A percentile compares a stretch with the other conserved stretches of the same genome.
Conservation (phyloP, 148 eudicot species). For the Salicornia ramosissima region DNA sequence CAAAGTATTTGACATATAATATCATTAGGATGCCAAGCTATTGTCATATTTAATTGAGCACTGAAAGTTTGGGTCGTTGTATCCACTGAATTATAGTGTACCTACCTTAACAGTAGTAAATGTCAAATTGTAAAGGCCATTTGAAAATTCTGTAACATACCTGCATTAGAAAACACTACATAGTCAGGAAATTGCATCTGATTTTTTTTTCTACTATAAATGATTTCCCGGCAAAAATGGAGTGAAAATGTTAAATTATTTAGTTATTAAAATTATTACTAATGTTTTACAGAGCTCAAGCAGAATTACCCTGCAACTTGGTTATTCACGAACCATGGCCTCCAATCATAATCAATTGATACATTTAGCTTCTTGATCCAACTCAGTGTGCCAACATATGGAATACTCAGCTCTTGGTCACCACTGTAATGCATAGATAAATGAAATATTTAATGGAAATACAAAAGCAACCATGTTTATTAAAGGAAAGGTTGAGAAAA, state of each 20-base stretch:
- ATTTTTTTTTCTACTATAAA: neutral
- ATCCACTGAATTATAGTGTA: neutral
- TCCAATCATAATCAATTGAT: neutral
- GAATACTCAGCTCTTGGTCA: neutral
- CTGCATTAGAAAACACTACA: neutral
- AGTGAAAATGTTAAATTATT: no score
- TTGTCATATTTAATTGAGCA: no score
- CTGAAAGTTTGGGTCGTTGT: no score
- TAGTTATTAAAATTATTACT: no score
- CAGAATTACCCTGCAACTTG: slow-evolving; percentile 12
- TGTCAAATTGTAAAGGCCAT: slow-evolving; percentile 7
- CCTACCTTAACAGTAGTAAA: slow-evolving; percentile 6
- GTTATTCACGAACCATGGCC: slow-evolving; percentile 10
- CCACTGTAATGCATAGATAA: neutral
- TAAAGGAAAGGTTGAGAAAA: no score
- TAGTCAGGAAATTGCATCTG: neutral
- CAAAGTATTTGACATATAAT: no score
- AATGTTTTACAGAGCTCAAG: neutral
- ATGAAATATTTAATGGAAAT: no score
- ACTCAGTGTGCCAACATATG: neutral
- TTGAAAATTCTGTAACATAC: slow-evolving; percentile 3
- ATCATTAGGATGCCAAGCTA: neutral
- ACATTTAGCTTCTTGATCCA: neutral
- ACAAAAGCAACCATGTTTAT: no score
- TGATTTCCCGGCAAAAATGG: no score